phyloP scores from a whole-genome alignment of 495 filamentous ascomycete species.

The Lentithecium fluviatile region DNA sequence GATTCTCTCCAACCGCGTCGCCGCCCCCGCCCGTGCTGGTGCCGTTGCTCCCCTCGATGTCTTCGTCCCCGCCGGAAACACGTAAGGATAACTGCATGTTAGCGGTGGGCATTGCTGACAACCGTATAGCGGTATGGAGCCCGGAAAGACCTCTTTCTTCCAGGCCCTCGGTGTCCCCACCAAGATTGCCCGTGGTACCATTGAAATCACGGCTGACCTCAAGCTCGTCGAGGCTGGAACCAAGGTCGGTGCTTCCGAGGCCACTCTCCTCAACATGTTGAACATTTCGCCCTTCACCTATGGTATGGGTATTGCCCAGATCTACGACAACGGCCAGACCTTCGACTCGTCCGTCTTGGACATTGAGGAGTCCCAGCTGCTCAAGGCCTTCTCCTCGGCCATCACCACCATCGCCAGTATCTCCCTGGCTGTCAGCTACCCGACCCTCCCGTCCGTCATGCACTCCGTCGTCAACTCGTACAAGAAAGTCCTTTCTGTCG shows the following conservation, averaged over 20 bases:
- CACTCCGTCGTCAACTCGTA: conserved; percentile 94
- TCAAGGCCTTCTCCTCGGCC: conserved; percentile 77
- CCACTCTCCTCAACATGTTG: conserved; percentile 97
- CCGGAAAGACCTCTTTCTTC: conserved; percentile 99
- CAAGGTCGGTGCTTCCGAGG: conserved; percentile 99
- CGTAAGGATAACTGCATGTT: conserved; percentile 16
- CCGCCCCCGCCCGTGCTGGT: conserved; percentile 94
- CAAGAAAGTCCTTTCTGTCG: conserved; percentile 94
- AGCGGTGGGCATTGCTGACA: not conserved
- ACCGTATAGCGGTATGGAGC: conserved; percentile 93
- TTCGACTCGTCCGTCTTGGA: conserved; percentile 84
- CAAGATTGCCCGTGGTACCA: conserved; percentile 99
- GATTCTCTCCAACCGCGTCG: conserved; percentile 94
- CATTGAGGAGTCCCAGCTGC: conserved; percentile 87
- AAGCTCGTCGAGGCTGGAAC: conserved; percentile 90
- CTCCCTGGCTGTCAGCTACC: conserved; percentile 89
- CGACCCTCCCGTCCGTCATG: conserved; percentile 92
- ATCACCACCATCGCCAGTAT: conserved; percentile 83
- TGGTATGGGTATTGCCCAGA: conserved; percentile 91
- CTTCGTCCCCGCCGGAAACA: conserved; percentile 78
- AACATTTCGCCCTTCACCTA: conserved; percentile 99
- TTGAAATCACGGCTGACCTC: conserved; percentile 97
- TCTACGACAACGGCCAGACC: conserved; percentile 93
- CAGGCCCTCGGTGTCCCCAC: conserved; percentile 99
- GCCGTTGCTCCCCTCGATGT: conserved; percentile 81